A percentile compares a stretch with the other conserved stretches of the same genome.
Evolutionary conservation across 371 early-diverging fungal species (phyloP).

Genomic region (Circinella minor): DNA sequence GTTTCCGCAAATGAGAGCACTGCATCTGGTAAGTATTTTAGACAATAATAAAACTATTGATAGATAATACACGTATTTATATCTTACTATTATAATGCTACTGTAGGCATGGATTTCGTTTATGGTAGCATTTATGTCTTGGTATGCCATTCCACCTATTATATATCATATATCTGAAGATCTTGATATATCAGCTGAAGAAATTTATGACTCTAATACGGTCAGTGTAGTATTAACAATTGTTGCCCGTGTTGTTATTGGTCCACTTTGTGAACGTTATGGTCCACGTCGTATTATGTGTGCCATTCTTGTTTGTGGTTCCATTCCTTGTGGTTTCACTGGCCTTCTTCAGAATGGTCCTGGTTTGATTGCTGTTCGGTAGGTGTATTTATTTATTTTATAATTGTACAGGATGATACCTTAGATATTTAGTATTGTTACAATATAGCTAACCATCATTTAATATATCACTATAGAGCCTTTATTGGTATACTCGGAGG

Average conservation of each 20-base stretch:
- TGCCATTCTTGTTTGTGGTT: slow-evolving; percentile 47
- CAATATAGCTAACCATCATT: too few relatives aligned
- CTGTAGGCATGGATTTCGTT: slow-evolving; percentile 41
- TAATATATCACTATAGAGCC: slow-evolving; percentile 20
- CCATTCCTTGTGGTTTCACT: slow-evolving; percentile 51
- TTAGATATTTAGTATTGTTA: too few relatives aligned
- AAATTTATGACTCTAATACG: slow-evolving; percentile 38
- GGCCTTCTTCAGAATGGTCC: slow-evolving; percentile 43
- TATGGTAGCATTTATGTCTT: slow-evolving; percentile 47
- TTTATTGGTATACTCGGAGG: slow-evolving; percentile 64
- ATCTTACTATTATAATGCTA: too few relatives aligned
- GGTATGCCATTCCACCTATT: slow-evolving; percentile 67
- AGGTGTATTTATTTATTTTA: background rate
- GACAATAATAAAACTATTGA: too few relatives aligned
- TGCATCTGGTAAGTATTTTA: slow-evolving; percentile 22
- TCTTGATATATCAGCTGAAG: slow-evolving; percentile 15
- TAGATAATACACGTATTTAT: background rate
- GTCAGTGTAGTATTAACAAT: slow-evolving; percentile 45
- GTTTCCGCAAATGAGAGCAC: slow-evolving; percentile 27
- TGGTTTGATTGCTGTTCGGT: slow-evolving; percentile 48
- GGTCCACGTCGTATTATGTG: slow-evolving; percentile 64
- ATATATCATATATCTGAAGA: slow-evolving; percentile 32
- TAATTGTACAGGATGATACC: too few relatives aligned
- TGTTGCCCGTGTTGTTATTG: slow-evolving; percentile 40
- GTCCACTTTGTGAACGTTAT: slow-evolving; percentile 53